Base-by-base conservation (phyloP, 1,284 basidiomycete genomes). In the Ustanciosporium gigantosporum region DNA sequence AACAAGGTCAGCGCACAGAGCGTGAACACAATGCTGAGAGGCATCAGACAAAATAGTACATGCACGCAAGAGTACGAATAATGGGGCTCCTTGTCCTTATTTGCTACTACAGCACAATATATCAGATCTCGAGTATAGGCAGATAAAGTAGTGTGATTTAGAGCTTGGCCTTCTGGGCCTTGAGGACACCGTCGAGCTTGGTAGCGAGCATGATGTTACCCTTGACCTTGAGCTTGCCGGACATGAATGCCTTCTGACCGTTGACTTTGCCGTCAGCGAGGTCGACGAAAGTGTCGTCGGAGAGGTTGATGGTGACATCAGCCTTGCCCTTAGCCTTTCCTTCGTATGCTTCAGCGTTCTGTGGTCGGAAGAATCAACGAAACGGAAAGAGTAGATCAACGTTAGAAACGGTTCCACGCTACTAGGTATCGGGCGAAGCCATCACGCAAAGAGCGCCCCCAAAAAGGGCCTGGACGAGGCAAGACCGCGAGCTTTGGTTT, bases 241-340 rank as follows among this genome's bases (percentile, higher is more conserved):
- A 65, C 75, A 77, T 76, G 70, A 77, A 77, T 31, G 75, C 75
- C 69, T 77, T 77, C 62, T 77, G 75, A 43, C 75, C 75, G 61
- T 77, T 77, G 62, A 77, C 51, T 64, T 77, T 76, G 57, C 75
- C 75, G 32, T 74, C 72, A 40, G 74, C 74, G 45, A 77, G 71
- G 62, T 76, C 71, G 39, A 68, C 61, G 45, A 76, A 76, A 44
- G 68, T 71, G 62, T 77, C 75, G 53, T 77, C 73, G 45, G 52
- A 40, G 19, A 65, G 60, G 73, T 71, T 74, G 74, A 77, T 75
- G 42, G 71, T 70, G 49, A 76, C 74, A 57, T 77, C 75, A 36
- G 75, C 75, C 71, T 77, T 77, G 60, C 60, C 64, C 67, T 76
- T 76, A 32, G 74, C 68, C 66, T 73, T 72, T 53, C 75, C 75